Base-by-base conservation (phyloP, 192 early-diverging fungal genomes). In the Coemansia sp. region DNA sequence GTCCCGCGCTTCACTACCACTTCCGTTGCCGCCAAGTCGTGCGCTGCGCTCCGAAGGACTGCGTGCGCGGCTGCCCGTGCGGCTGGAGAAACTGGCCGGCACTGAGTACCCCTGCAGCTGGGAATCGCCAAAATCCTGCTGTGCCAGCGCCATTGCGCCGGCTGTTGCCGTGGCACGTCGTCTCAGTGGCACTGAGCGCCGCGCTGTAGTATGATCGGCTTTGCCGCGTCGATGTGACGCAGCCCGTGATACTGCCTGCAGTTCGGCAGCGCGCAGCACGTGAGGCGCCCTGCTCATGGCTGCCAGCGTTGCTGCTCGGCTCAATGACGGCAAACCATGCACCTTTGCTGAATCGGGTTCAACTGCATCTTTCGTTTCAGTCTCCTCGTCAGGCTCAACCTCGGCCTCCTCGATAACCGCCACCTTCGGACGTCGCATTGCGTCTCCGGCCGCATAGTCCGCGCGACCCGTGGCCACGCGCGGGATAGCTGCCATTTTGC, bases 381-480 rank as follows among this genome's bases (percentile, higher is more conserved):
- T 15, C 15, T 76, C 66, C 27, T 46, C 30, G 0, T 47, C 54
- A 14, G 11, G 37, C 8, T 46, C 48, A 41, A 2, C 18, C 6
- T 50, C 66, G 4, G 75, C 59, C 40, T 78, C 75, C n/a, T 78
- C 74, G 37, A 78, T 78, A 18, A 78, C 41, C 3, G 74, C 74
- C 21, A 71, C 68, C 21, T 78, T 78, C 38, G 74, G 64, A 8
- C 74, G 64, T 10, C 69, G 68, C 41, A n/a, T 10, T 27, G 53
- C 62, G n/a, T 21, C 53, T 2, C 47, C 45, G 7, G 59, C 40
- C 21, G 44, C 23, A 9, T 53, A 61, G 2, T 19, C 37, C 7
- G 53, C 12, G 27, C 21, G 19, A 17, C 68, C 61, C 14, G 73
- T 78, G 8, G 74, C 74, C 41, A 78, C 46, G 11, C 74, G 74